These are phyloP conservation scores for Harringtonia aguacate DNA, from an alignment of 2,329 filamentous ascomycete species.

Conservation along the genomic window DNA sequence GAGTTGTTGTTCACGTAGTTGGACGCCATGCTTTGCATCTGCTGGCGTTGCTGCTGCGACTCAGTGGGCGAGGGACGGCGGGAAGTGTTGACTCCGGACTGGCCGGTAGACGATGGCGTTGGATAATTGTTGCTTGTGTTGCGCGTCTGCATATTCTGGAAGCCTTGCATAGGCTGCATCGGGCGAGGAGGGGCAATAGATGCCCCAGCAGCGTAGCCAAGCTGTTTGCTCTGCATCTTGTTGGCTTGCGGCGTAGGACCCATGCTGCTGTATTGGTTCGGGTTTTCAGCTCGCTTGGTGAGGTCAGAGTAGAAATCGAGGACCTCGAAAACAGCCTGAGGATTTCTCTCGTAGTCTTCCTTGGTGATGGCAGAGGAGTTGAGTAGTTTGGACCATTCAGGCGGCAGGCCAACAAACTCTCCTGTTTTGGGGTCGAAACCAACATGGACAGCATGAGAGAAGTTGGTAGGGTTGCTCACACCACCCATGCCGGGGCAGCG, in stretches of 20 bases:
- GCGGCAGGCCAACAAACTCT: conserved; percentile 85
- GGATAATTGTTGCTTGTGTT: conserved; percentile 28
- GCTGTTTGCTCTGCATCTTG: conserved; percentile 49
- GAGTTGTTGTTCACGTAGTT: conserved; percentile 44
- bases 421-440: conserved; percentile 94
- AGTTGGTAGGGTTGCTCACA: conserved; percentile 97
- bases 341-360: conserved; percentile 96
- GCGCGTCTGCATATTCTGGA: conserved; percentile 23
- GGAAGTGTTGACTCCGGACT: conserved; percentile 22
- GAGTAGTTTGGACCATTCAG: conserved; percentile 94
- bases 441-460: conserved; percentile 92
- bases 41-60: conserved; percentile 41
- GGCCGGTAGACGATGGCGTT: conserved; percentile 23
- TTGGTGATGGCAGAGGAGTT: conserved; percentile 96
- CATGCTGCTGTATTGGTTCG: conserved; percentile 55
- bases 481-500: conserved; percentile 95
- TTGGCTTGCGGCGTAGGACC: conserved; percentile 54
- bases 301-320: conserved; percentile 80
- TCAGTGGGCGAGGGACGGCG: conserved; percentile 34
- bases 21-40: conserved; percentile 45
- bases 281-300: conserved; percentile 63
- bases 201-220: conserved; percentile 44
- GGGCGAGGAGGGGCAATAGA: conserved; percentile 61
- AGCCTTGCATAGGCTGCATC: conserved; percentile 35
- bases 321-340: conserved; percentile 72